Conservation (phyloP, 257 asterid genomes). For the Nicotiana benthamiana region DNA sequence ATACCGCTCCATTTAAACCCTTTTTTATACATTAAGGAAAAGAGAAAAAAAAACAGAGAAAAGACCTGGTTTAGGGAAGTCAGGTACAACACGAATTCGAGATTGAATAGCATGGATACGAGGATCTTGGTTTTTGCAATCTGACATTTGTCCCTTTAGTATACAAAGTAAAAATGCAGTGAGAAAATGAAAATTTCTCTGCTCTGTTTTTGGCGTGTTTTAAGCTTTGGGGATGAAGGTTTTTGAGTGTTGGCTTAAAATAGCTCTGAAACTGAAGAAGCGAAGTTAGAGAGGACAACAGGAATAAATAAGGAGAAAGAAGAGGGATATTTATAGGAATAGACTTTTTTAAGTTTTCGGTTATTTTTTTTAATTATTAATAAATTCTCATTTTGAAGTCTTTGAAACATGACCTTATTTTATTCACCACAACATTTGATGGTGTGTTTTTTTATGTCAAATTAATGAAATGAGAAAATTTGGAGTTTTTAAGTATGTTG, state of each 20-base stretch:
- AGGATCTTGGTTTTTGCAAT: conserved; percentile 49
- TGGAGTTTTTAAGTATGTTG: background rate
- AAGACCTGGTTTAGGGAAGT: conserved; percentile 68
- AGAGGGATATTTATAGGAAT: conserved; percentile 6
- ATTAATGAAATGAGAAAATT: background rate
- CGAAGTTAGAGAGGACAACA: background rate
- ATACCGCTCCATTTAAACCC: background rate
- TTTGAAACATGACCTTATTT: too few species aligned
- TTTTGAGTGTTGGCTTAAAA: background rate
- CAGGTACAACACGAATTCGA: conserved; percentile 69
- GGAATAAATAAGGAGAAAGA: background rate
- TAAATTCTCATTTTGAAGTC: too few species aligned
- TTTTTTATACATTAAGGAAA: too few species aligned
- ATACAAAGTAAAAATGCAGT: background rate
- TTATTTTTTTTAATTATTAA: too few species aligned
- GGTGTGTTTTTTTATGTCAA: too few species aligned
- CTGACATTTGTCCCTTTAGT: conserved; percentile 42
- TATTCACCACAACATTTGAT: too few species aligned
- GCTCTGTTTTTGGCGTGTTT: background rate
- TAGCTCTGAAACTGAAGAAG: background rate
- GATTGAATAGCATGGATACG: conserved; percentile 70
- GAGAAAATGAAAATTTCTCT: background rate
- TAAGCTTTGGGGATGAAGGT: background rate
- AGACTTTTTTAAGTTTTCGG: background rate
- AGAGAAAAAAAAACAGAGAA: background rate